Conservation (phyloP, 2,329 filamentous ascomycete genomes). For the Alternaria arborescens region DNA sequence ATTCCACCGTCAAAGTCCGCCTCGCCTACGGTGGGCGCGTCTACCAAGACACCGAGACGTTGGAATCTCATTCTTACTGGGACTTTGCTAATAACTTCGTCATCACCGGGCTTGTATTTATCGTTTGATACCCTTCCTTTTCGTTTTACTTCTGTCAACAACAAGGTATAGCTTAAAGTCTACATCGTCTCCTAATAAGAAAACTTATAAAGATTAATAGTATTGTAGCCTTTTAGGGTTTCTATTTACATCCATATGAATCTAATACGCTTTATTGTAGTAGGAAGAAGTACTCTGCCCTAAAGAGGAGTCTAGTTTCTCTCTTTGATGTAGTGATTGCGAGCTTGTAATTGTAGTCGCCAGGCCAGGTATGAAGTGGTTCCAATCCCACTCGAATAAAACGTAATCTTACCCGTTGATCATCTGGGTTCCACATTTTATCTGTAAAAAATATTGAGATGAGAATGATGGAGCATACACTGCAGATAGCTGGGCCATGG, state of each 20-base stretch:
- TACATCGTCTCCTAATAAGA: too few species aligned
- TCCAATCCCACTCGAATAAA: background rate
- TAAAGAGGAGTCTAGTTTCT: too few species aligned
- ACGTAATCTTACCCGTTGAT: background rate
- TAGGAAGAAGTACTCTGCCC: too few species aligned
- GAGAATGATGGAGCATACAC: background rate
- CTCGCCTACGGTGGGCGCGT: slow-evolving; percentile 85
- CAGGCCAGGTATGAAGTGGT: background rate
- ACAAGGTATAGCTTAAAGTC: too few species aligned
- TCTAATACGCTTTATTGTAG: too few species aligned
- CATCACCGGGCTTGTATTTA: slow-evolving; percentile 20
- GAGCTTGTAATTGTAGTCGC: background rate
- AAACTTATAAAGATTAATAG: too few species aligned
- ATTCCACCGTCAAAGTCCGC: slow-evolving; percentile 67
- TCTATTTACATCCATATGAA: too few species aligned
- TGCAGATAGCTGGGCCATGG: background rate
- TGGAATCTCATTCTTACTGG: slow-evolving; percentile 75
- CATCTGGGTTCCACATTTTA: background rate
- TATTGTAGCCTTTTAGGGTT: too few species aligned
- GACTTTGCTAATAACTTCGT: slow-evolving; percentile 58
- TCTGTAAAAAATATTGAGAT: background rate
- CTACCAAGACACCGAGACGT: slow-evolving; percentile 71
- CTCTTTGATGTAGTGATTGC: background rate
- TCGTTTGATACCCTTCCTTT: slow-evolving; percentile 1
- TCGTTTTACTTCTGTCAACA: background rate